Conservation (phyloP, 1,284 basidiomycete genomes). For the Moesziomyces parantarcticus region DNA sequence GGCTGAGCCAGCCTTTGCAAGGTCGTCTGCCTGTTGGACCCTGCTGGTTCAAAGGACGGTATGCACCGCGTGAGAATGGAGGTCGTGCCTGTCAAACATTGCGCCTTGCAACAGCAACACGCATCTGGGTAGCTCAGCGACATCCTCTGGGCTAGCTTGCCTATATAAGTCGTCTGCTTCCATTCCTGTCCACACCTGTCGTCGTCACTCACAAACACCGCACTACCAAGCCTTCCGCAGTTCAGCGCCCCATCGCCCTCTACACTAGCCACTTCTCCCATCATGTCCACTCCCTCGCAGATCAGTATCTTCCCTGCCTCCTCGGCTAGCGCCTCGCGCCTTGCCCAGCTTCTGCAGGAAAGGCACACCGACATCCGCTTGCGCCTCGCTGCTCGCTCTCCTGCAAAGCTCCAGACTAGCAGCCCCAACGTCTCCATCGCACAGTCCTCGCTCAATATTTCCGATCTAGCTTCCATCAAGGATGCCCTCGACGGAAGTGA, state of each 20-base stretch:
- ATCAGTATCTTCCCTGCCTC: constrained; percentile 39
- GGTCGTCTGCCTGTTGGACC: no score
- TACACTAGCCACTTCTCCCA: no score
- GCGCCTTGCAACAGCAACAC: no score
- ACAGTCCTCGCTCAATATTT: constrained; percentile 13
- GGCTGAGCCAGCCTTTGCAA: no score
- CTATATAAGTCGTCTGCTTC: no score
- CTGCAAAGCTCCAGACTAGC: constrained; percentile 14
- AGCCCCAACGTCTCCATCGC: constrained; percentile 11
- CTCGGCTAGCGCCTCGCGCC: constrained; percentile 9
- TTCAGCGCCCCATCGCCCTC: no score
- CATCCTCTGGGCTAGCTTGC: no score
- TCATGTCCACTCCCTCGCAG: constrained; percentile 18
- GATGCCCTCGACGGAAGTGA: constrained; percentile 26
- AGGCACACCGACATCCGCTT: constrained; percentile 18
- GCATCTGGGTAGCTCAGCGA: no score
- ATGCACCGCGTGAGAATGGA: no score
- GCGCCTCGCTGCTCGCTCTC: constrained; percentile 22
- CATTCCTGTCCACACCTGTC: not conserved
- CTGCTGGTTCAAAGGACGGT: no score
- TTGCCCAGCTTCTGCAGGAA: constrained; percentile 17
- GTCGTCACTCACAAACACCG: not conserved
- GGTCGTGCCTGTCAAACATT: no score
- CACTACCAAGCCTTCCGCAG: not conserved
- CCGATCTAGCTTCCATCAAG: constrained; percentile 12